These are phyloP conservation scores for Zygosaccharomyces bisporus DNA, from an alignment of 805 yeast species.

Conservation along the genomic window DNA sequence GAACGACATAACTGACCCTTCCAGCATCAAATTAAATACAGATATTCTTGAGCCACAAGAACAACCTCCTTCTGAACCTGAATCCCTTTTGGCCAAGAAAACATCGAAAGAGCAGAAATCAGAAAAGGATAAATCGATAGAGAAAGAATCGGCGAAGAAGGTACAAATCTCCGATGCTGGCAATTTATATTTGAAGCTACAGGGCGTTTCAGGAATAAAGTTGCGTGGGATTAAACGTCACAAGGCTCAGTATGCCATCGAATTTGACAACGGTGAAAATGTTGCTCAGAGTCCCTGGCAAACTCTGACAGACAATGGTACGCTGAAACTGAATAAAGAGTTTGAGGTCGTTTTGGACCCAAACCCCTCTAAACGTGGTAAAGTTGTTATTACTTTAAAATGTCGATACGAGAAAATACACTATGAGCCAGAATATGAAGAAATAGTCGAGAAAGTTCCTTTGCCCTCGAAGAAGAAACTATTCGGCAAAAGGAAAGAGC, in stretches of 20 bases:
- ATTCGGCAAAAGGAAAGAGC: constrained; percentile 33
- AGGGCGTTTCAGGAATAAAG: constrained; percentile 44
- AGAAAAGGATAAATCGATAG: not conserved
- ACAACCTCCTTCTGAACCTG: not conserved
- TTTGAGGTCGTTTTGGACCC: constrained; percentile 53
- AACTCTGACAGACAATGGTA: constrained; percentile 28
- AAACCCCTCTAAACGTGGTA: constrained; percentile 40
- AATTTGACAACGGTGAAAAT: constrained; percentile 76
- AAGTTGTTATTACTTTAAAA: constrained; percentile 70
- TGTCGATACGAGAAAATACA: constrained; percentile 48
- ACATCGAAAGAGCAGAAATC: not conserved
- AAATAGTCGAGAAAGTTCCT: constrained; percentile 55
- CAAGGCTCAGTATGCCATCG: constrained; percentile 48
- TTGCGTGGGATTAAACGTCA: constrained; percentile 46
- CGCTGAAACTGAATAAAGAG: constrained; percentile 56
- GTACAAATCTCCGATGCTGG: constrained; percentile 38
- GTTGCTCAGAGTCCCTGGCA: constrained; percentile 61
- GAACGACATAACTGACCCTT: not conserved
- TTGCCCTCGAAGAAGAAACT: constrained; percentile 34
- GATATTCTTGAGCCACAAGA: not conserved
- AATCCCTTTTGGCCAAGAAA: not conserved
- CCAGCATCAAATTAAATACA: not conserved
- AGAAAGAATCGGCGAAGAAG: not conserved
- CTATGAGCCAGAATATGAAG: constrained; percentile 45
- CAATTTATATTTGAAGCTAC: constrained; percentile 49